Evolutionary conservation across 495 filamentous ascomycete species (phyloP).

Genomic region (Aspergillus affinis): DNA sequence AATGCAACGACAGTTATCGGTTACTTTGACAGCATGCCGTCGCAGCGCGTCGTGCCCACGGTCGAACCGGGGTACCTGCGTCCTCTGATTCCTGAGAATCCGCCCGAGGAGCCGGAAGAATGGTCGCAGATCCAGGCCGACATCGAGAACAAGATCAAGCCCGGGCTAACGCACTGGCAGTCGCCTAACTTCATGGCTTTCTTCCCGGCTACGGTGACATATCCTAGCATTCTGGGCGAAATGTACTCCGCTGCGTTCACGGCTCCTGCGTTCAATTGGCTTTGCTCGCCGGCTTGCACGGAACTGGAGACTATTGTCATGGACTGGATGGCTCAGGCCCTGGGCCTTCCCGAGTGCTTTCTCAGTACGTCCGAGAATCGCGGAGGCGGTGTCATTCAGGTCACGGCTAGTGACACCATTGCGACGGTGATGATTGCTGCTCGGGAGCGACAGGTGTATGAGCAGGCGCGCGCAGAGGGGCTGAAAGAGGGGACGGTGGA

Average conservation of each 20-base stretch:
- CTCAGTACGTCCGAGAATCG: slow-evolving; percentile 68
- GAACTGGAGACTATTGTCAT: slow-evolving; percentile 93
- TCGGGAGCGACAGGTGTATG: slow-evolving; percentile 68
- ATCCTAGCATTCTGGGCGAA: slow-evolving; percentile 88
- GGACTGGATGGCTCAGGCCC: slow-evolving; percentile 81
- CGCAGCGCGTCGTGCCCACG: slow-evolving; percentile 70
- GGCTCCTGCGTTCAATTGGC: slow-evolving; percentile 94
- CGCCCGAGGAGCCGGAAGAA: slow-evolving; percentile 70
- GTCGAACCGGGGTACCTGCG: slow-evolving; percentile 86
- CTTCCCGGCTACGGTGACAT: slow-evolving; percentile 81
- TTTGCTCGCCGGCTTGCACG: slow-evolving; percentile 92
- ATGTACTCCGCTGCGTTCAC: slow-evolving; percentile 88
- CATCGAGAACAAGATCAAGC: slow-evolving; percentile 85
- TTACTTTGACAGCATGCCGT: slow-evolving; percentile 76
- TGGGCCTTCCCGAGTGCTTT: slow-evolving; percentile 73
- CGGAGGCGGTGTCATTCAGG: slow-evolving; percentile 93
- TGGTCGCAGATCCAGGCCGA: slow-evolving; percentile 84
- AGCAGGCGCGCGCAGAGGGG: slow-evolving; percentile 49
- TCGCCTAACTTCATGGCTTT: slow-evolving; percentile 96
- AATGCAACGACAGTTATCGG: slow-evolving; percentile 53
- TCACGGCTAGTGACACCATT: slow-evolving; percentile 86
- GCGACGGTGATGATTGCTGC: slow-evolving; percentile 88
- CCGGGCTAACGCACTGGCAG: slow-evolving; percentile 95
- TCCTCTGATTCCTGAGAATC: slow-evolving; percentile 70
- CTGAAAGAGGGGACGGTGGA: slow-evolving; percentile 47